Evolutionary conservation across 352 stramenopile species (phyloP), one percentile per base, ranked within the genome.

Genomic region (Thalassiosira hispida): DNA sequence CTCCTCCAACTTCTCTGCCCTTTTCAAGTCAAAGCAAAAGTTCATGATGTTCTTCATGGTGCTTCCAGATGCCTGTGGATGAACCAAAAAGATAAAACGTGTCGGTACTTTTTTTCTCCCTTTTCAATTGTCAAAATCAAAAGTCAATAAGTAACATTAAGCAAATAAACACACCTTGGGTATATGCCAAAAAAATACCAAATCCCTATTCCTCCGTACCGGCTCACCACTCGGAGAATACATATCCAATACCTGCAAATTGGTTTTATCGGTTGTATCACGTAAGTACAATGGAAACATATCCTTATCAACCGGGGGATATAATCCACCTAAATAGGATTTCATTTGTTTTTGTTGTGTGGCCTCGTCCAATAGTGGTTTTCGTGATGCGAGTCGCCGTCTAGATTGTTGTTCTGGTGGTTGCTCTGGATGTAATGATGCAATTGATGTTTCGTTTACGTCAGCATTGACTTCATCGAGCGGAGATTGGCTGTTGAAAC

Each of bases 41-140:
- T 83, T 78, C 62, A 83, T 69, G 0, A 83, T 74, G 56, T 83
- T 74, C 42, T 83, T 76, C 38, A 72, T 64, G 7, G 64, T 76
- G 27, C 53, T 71, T 51, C 73, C 64, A 4, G 57, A 53, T 27
- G 64, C 56, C 71, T 72, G n/a, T n/a, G n/a, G 25, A 22, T 7
- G 18, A 64, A 62, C 3, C 52, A n/a, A 27, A n/a, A 52, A 59
- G 18, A 52, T 18, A 38, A 12, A 46, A 38, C 31, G 23, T 59
- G 42, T 44, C 52, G 1, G 1, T n/a, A n/a, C n/a, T n/a, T n/a
- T n/a, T n/a, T n/a, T n/a, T n/a, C n/a, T n/a, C n/a, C n/a, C n/a
- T n/a, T n/a, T n/a, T n/a, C n/a, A n/a, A n/a, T n/a, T n/a, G n/a
- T n/a, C n/a, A n/a, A n/a, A n/a, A n/a, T n/a, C n/a, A n/a, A n/a